phyloP scores from a whole-genome alignment of 208 protist species.

The Trypanosoma cruzi region DNA sequence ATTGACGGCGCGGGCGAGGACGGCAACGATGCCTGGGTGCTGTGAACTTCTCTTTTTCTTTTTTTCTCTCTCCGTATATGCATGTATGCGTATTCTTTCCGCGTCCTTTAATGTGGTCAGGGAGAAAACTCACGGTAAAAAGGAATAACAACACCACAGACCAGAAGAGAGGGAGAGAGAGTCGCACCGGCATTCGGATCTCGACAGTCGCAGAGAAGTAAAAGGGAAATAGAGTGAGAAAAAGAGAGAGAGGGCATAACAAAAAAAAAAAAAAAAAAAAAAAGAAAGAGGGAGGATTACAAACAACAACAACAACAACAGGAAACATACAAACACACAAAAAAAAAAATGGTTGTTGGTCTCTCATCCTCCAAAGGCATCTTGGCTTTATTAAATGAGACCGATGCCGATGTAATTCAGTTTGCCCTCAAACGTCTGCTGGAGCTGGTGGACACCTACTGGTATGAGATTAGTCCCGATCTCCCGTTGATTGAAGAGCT shows the following conservation, averaged over 20 bases:
- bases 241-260: neutral
- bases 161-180: neutral
- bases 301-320: constrained; percentile 10
- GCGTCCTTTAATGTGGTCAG: neutral
- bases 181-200: neutral
- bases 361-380: constrained; percentile 84
- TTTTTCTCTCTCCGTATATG: neutral
- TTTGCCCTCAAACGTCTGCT: constrained; percentile 80
- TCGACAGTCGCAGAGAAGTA: neutral
- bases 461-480: constrained; percentile 86
- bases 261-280: constrained; percentile 27
- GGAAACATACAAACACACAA: constrained; percentile 20
- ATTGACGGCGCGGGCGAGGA: neutral
- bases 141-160: neutral
- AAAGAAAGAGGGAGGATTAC: constrained; percentile 5
- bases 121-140: neutral
- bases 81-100: neutral
- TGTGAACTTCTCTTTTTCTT: neutral
- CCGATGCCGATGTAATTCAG: constrained; percentile 64
- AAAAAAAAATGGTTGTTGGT: constrained; percentile 42
- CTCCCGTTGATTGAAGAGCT: constrained; percentile 87
- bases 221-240: neutral
- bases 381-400: constrained; percentile 78
- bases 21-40: neutral
- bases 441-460: constrained; percentile 87